Conservation (phyloP, 1,284 basidiomycete species). For the Pseudozyma pruni region DNA sequence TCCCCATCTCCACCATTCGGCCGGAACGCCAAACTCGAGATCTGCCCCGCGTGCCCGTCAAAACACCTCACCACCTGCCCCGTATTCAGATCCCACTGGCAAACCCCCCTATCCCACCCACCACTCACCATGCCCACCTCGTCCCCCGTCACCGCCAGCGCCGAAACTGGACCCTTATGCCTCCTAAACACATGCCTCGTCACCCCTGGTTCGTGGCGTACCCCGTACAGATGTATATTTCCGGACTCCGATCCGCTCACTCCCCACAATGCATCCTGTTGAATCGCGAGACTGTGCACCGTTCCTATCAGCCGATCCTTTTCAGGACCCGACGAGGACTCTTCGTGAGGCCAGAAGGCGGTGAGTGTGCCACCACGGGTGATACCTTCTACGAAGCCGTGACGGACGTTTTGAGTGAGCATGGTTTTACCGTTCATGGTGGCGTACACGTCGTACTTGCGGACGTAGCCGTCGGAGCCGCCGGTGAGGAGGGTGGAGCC, state of each 20-base stretch:
- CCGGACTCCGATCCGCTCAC: constrained; percentile 61
- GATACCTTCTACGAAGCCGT: constrained; percentile 90
- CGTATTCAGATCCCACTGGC: constrained; percentile 99
- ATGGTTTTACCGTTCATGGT: constrained; percentile 87
- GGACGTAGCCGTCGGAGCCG: constrained; percentile 90
- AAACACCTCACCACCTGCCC: constrained; percentile 83
- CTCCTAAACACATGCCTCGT: constrained; percentile 78
- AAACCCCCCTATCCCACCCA: constrained; percentile 90
- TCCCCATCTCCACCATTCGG: constrained; percentile 70
- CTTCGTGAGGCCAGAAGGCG: constrained; percentile 81
- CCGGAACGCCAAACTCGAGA: constrained; percentile 82
- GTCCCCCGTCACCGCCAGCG: constrained; percentile 79
- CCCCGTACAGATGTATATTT: constrained; percentile 80
- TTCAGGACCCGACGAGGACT: constrained; percentile 40
- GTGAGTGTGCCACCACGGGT: constrained; percentile 87
- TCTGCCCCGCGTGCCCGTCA: constrained; percentile 84
- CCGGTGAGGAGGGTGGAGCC: constrained; percentile 89
- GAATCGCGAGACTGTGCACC: constrained; percentile 64
- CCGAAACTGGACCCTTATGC: constrained; percentile 82
- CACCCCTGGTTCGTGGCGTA: constrained; percentile 89
- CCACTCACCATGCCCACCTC: constrained; percentile 89
- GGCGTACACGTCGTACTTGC: constrained; percentile 89
- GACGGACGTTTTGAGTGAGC: constrained; percentile 87
- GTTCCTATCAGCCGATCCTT: constrained; percentile 55
- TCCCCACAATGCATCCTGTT: constrained; percentile 63